Conservation (phyloP, 345 rosid genomes). For the Dimocarpus longan region DNA sequence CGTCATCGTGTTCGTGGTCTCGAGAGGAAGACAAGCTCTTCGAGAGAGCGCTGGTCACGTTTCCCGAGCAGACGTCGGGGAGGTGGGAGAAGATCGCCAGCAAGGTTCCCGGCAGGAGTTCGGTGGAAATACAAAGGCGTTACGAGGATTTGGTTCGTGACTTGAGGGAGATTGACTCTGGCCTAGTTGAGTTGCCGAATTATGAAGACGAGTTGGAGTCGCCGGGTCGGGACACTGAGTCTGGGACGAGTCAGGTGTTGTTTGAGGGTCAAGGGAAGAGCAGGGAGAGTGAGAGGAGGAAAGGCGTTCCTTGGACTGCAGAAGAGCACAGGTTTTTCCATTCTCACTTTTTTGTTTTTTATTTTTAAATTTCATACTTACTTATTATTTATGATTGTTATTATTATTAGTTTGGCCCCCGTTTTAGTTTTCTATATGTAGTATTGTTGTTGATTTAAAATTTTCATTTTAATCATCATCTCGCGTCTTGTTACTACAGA, state of each 20-base stretch:
- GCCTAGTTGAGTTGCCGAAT: conserved; percentile 30
- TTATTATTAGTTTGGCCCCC: too few relatives aligned
- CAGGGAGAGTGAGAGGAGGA: conserved; percentile 31
- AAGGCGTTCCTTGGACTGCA: conserved; percentile 36
- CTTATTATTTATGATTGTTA: too few relatives aligned
- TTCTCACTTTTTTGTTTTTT: neutral
- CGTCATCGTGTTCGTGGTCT: conserved; percentile 20
- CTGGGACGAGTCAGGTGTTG: neutral
- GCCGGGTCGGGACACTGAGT: neutral
- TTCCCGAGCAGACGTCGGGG: conserved; percentile 26
- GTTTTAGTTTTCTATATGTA: too few relatives aligned
- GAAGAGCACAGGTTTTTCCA: conserved; percentile 31
- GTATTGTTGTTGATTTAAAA: too few relatives aligned
- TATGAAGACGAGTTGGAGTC: conserved; percentile 26
- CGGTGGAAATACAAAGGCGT: conserved; percentile 19
- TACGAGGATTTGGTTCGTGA: conserved; percentile 35
- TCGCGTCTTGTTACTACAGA: too few relatives aligned
- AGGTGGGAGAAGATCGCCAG: conserved; percentile 36
- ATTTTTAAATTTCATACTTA: neutral
- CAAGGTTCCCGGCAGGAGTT: conserved; percentile 27
- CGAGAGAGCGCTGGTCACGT: conserved; percentile 29
- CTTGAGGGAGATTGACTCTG: conserved; percentile 30
- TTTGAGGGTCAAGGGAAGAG: neutral
- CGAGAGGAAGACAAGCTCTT: conserved; percentile 33
- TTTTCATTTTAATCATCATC: too few relatives aligned